phyloP scores from a whole-genome alignment of 1,284 basidiomycete species.

The Exobasidium rhododendri region DNA sequence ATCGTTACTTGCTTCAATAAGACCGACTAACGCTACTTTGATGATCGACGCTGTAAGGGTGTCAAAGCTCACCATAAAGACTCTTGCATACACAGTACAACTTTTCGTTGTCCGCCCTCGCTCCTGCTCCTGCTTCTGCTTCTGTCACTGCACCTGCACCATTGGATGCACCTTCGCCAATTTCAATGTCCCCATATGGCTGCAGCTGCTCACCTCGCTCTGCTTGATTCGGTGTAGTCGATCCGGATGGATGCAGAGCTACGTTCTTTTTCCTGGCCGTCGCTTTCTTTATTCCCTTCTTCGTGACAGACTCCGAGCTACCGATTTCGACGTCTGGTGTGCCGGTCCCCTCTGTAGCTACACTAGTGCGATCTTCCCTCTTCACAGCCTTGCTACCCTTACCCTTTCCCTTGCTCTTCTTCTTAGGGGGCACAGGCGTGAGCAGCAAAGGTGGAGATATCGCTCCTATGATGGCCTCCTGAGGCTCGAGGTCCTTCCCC shows the following conservation, averaged over 20 bases:
- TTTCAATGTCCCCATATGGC: too few relatives aligned
- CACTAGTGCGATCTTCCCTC: background rate
- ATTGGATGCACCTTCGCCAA: too few relatives aligned
- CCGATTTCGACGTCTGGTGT: background rate
- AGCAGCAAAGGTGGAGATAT: too few relatives aligned
- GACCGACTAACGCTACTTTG: background rate
- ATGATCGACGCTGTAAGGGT: too few relatives aligned
- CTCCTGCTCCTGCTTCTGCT: background rate
- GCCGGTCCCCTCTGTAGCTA: background rate
- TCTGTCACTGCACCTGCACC: background rate
- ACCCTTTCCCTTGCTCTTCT: background rate
- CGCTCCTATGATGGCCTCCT: too few relatives aligned
- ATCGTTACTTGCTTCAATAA: background rate
- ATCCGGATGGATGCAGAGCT: background rate
- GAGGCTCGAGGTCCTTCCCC: too few relatives aligned
- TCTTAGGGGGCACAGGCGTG: background rate
- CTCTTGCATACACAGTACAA: conserved; percentile 25
- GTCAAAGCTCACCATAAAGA: conserved; percentile 22
- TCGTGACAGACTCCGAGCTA: background rate
- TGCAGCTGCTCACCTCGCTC: background rate
- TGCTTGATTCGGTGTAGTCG: background rate
- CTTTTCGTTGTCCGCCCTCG: conserved; percentile 6
- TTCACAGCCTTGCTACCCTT: background rate
- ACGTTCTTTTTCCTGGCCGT: background rate
- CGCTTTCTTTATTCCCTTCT: background rate